Conservation (phyloP, 306 rosid genomes). For the Acacia melanoxylon region DNA sequence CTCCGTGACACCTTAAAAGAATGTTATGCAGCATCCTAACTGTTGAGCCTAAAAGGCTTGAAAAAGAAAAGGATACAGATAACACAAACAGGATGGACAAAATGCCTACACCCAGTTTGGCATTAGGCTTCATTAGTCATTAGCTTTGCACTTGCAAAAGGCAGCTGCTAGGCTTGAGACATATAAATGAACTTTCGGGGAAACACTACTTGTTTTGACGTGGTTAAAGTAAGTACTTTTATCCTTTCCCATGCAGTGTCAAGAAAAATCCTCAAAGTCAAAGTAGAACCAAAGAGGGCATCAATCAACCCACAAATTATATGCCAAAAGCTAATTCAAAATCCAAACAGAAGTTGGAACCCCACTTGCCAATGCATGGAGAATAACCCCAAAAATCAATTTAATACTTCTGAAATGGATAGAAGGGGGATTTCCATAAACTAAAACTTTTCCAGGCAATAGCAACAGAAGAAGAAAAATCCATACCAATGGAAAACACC, state of each 20-base stretch:
- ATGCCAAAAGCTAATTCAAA: not conserved
- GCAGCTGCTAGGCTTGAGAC: not conserved
- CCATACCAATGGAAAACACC: slow-evolving; percentile 40
- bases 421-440: slow-evolving; percentile 18
- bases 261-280: not conserved
- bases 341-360: not conserved
- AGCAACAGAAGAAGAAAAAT: slow-evolving; percentile 14
- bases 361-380: not conserved
- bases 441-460: slow-evolving; percentile 11
- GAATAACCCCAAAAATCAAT: slow-evolving; percentile 19
- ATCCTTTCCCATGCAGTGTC: not conserved
- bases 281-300: not conserved
- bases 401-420: not conserved
- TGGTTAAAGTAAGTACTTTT: not conserved
- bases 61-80: slow-evolving; percentile 40
- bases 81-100: not conserved
- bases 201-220: not conserved
- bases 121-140: not conserved
- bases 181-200: not conserved
- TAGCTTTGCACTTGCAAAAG: not conserved
- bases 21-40: slow-evolving; percentile 57
- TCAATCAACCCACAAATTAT: not conserved
- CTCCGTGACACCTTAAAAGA: slow-evolving; percentile 43
- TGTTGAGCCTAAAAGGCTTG: slow-evolving; percentile 41
- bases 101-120: not conserved